Conservation (phyloP, 441 rosid species). For the Erysimum cheiri region DNA sequence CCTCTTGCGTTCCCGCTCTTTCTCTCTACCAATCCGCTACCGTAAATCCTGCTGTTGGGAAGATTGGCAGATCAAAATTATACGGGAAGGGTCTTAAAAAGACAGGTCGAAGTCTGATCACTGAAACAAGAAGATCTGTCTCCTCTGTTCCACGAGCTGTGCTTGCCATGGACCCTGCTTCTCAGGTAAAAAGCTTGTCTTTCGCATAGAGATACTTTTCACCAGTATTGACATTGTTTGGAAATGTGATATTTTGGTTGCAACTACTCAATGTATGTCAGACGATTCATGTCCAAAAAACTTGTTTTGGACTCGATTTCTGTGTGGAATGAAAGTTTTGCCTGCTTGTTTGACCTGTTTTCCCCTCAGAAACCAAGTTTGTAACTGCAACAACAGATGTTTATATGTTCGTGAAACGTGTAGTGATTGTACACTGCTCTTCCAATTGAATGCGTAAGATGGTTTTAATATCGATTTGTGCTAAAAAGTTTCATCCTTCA, state of each 20-base stretch:
- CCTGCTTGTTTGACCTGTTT: background rate
- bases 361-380: background rate
- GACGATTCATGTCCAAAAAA: conserved; percentile 9
- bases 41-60: conserved; percentile 46
- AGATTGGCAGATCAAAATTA: conserved; percentile 50
- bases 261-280: conserved; percentile 10
- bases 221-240: conserved; percentile 3
- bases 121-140: conserved; percentile 47
- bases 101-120: conserved; percentile 45
- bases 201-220: conserved; percentile 4
- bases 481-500: conserved; percentile 46
- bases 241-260: background rate
- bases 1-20: conserved; percentile 57
- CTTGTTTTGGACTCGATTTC: conserved; percentile 11
- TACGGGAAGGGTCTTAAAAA: conserved; percentile 54
- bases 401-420: no score
- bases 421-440: conserved; percentile 6
- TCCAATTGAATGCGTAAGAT: conserved; percentile 22
- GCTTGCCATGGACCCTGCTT: conserved; percentile 73
- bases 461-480: conserved; percentile 8
- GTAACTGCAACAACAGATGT: background rate
- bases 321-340: conserved; percentile 9
- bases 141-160: conserved; percentile 62
- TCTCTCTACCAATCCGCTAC: conserved; percentile 54
- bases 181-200: conserved; percentile 56